Conservation (phyloP, 768 basidiomycete genomes). For the Lentinula boryana region DNA sequence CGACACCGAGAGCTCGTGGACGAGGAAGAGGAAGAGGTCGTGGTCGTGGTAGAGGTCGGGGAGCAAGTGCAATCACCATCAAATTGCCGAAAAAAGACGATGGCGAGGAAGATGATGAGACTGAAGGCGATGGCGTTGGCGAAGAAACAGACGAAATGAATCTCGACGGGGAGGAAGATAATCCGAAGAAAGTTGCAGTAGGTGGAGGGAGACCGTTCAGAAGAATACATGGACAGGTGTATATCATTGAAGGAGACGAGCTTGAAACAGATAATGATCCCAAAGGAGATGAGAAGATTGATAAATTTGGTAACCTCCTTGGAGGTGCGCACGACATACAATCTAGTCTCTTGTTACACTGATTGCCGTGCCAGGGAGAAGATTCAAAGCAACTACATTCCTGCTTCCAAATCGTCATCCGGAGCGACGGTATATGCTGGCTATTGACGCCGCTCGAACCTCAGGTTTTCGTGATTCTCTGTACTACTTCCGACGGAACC, state of each 20-base stretch:
- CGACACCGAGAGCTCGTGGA: conserved; percentile 31
- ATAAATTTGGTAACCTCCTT: conserved; percentile 73
- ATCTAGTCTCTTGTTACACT: conserved; percentile 5
- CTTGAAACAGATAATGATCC: conserved; percentile 77
- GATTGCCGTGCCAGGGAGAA: conserved; percentile 49
- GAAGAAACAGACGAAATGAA: conserved; percentile 29
- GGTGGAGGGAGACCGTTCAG: conserved; percentile 66
- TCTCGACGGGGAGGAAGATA: conserved; percentile 25
- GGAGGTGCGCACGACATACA: conserved; percentile 54
- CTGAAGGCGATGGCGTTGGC: conserved; percentile 24
- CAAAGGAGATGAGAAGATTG: conserved; percentile 90
- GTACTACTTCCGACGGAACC: conserved; percentile 95
- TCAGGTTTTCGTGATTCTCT: conserved; percentile 96
- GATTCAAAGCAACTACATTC: conserved; percentile 88
- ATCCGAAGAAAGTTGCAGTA: conserved; percentile 36
- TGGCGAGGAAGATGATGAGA: conserved; percentile 28
- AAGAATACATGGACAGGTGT: conserved; percentile 66
- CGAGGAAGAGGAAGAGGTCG: conserved; percentile 31
- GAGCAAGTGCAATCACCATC: conserved; percentile 8
- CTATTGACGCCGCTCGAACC: conserved; percentile 94
- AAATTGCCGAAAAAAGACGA: conserved; percentile 14
- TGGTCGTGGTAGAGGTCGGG: conserved; percentile 24
- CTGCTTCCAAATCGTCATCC: conserved; percentile 81
- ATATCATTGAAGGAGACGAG: conserved; percentile 86
- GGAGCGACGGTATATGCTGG: conserved; percentile 85